Percentiles rank a stretch among this genome's conserved stretches.
phyloP scores from a whole-genome alignment of 306 rosid species.

The Vigna reflexopilosa region DNA sequence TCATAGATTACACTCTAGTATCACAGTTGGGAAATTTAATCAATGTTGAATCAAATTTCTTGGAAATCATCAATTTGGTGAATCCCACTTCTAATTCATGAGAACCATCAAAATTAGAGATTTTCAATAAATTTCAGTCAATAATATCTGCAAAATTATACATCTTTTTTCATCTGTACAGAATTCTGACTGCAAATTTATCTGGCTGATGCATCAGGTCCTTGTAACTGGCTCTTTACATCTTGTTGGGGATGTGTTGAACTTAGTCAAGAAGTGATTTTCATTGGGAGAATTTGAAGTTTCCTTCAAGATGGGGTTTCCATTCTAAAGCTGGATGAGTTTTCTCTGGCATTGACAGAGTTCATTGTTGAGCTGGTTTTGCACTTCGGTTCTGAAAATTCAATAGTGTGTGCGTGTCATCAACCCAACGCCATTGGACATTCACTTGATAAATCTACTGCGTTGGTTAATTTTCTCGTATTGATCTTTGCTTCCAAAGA shows the following conservation, averaged over 20 bases:
- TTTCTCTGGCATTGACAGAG: conserved; percentile 28
- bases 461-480: neutral
- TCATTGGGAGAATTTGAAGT: conserved; percentile 22
- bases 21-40: neutral
- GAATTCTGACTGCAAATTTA: conserved; percentile 35
- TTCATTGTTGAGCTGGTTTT: neutral
- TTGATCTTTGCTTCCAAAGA: neutral
- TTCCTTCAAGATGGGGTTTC: conserved; percentile 28
- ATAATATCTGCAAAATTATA: conserved; percentile 2
- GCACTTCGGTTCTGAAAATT: conserved; percentile 27
- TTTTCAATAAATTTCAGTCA: neutral
- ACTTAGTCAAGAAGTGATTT: conserved; percentile 73
- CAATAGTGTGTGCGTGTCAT: neutral
- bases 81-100: too few species aligned
- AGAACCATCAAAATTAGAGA: neutral
- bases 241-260: conserved; percentile 95
- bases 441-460: neutral
- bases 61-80: neutral
- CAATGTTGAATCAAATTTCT: neutral
- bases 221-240: conserved; percentile 95
- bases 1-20: conserved; percentile 16
- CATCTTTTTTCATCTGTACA: neutral
- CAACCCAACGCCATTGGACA: conserved; percentile 28
- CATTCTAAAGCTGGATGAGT: conserved; percentile 22
- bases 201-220: conserved; percentile 64